These are phyloP conservation scores for Ophiostoma angusticollis DNA, from an alignment of 2,329 filamentous ascomycete genomes.

Conservation along the genomic window DNA sequence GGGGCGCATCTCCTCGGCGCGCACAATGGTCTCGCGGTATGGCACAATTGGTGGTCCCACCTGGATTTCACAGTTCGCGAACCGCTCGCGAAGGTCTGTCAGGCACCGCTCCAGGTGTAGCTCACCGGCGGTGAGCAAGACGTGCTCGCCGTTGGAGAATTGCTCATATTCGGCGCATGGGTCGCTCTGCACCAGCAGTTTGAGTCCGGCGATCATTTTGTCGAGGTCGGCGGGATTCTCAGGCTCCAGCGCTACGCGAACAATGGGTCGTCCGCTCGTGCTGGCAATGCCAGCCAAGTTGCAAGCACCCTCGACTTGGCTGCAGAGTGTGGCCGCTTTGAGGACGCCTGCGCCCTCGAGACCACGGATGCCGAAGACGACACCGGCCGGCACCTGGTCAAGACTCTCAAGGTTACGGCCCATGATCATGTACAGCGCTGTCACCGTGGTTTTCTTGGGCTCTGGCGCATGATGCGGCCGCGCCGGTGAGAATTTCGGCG, in stretches of 20 bases:
- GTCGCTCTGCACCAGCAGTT: constrained; percentile 82
- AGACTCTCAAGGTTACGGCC: constrained; percentile 76
- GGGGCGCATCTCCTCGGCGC: constrained; percentile 81
- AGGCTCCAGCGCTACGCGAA: constrained; percentile 90
- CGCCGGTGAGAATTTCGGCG: constrained; percentile 84
- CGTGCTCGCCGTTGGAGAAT: constrained; percentile 84
- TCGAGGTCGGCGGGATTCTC: constrained; percentile 79
- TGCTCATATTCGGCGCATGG: constrained; percentile 94
- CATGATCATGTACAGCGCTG: constrained; percentile 90
- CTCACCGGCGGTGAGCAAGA: constrained; percentile 86
- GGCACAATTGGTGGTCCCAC: constrained; percentile 90
- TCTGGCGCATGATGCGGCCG: constrained; percentile 57
- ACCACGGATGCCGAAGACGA: constrained; percentile 89
- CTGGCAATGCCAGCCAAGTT: constrained; percentile 76
- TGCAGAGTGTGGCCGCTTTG: constrained; percentile 90
- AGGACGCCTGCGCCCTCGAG: constrained; percentile 77
- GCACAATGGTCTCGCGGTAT: constrained; percentile 84
- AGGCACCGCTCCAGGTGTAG: constrained; percentile 87
- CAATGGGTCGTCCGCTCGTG: constrained; percentile 76
- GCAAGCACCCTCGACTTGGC: constrained; percentile 69
- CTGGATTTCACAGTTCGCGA: constrained; percentile 88
- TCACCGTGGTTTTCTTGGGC: constrained; percentile 73
- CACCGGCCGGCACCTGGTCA: constrained; percentile 75
- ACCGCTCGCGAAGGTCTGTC: constrained; percentile 84
- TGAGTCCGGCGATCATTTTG: constrained; percentile 85